Base-by-base conservation (phyloP, 441 rosid genomes). In the Gossypium davidsonii region DNA sequence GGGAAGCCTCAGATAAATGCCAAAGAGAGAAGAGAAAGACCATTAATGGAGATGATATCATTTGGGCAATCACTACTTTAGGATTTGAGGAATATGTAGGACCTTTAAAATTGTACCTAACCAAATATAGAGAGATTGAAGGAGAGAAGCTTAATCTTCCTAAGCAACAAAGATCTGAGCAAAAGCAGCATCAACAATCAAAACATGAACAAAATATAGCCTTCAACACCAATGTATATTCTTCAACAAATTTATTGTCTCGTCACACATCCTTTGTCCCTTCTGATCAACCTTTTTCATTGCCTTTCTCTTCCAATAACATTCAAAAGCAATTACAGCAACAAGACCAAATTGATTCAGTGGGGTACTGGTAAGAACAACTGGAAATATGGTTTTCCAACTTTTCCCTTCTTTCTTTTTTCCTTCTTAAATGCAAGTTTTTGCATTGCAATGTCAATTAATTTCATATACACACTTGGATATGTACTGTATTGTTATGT, bases 1-100 rank as follows among this genome's bases (percentile, higher is more conserved):
- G 93, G 10, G 92, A 91, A 76, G 95, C 97, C 7, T 91, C 92
- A 0, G 95, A 90, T 57, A 91, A 88, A 75, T 91, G 95, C 73
- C 92, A 87, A 52, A 76, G 91, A 73, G 95, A 90, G 64, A 91
- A 87, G 64, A 79, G 92, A 44, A 88, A 88, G 79, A 90, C 97
- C 1, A 87, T 90, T 18, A 91, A 91, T 14, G 93, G 95, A 6
- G 95, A 88, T 51, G 93, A 90, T 10, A 84, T 90, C 62, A 85
- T 88, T 6, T 90, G 92, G 93, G 91, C 95, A 0, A 88, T 87
- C 67, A 88, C 92, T 2, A 88, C 88, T 8, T 79, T 90, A 12
- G 97, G 97, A 2, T 91, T 91, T 18, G 92, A 90, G 73, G 90
- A 91, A 48, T 90, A 88, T 15, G 88, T 88, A 0, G 81, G 78